Evolutionary conservation across 257 asterid genomes (phyloP).

Genomic region (Salvia hispanica): DNA sequence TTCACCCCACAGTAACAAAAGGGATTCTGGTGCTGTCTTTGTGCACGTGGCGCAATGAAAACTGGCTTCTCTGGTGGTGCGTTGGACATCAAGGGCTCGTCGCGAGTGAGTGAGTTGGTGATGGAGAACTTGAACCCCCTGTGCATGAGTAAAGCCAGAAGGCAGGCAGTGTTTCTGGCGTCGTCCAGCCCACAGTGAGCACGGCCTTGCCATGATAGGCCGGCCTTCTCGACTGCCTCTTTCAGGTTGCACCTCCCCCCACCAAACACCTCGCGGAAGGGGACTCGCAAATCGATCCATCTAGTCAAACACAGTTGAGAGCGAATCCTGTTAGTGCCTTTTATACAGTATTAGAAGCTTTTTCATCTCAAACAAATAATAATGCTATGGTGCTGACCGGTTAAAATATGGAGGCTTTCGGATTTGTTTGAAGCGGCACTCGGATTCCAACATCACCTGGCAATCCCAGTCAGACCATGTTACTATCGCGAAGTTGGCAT

Average conservation of each 20-base stretch:
- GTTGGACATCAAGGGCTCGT: constrained; percentile 44
- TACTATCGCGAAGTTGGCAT: constrained; percentile 72
- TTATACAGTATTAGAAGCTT: not conserved
- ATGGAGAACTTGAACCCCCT: constrained; percentile 65
- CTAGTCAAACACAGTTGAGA: constrained; percentile 36
- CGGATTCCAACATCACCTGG: constrained; percentile 86
- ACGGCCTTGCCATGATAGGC: constrained; percentile 78
- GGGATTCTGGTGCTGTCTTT: constrained; percentile 47
- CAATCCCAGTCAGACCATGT: constrained; percentile 93
- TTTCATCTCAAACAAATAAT: not conserved
- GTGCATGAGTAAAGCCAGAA: constrained; percentile 63
- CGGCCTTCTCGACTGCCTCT: constrained; percentile 76
- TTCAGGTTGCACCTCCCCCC: constrained; percentile 64
- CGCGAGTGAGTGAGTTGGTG: constrained; percentile 54
- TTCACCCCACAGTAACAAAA: constrained; percentile 68
- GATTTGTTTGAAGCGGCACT: constrained; percentile 64
- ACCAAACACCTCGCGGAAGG: constrained; percentile 68
- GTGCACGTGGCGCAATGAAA: constrained; percentile 41
- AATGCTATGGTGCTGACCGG: constrained; percentile 28
- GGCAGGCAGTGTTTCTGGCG: constrained; percentile 77
- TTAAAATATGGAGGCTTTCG: constrained; percentile 76
- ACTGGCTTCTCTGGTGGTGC: constrained; percentile 39
- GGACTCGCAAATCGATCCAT: constrained; percentile 75
- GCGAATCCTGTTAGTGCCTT: constrained; percentile 19
- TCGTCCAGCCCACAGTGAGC: constrained; percentile 85